Evolutionary conservation across 495 filamentous ascomycete genomes (phyloP), one percentile per base, ranked within the genome.

Genomic region (Aspergillus ostianus): DNA sequence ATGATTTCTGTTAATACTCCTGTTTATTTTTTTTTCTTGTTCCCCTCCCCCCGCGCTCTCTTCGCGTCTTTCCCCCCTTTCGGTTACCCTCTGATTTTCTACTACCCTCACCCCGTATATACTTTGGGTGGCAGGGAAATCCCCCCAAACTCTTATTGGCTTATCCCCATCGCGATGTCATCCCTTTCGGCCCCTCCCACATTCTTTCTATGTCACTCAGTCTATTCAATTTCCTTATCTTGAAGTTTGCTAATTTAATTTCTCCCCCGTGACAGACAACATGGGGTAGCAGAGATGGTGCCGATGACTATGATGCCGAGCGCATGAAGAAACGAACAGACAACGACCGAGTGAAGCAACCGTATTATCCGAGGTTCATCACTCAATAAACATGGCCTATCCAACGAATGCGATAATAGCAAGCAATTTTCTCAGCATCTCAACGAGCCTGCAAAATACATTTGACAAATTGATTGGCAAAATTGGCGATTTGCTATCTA

Each of bases 221-320:
- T n/a, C n/a, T n/a, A 8, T 32, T 32, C 29, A 8, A 32, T 10
- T 41, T 15, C 10, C 10, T 10, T 10, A 2, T 15, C 36, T 41
- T 41, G 36, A 41, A 17, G 3, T 15, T 41, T 41, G 12, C 36
- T 41, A 41, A 41, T 41, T 13, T 29, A 20, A 54, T 58, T 44
- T 47, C 44, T 58, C 29, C 17, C 15, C 21, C 9, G 13, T 48
- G 13, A 58, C 56, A 85, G 82, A 85, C 82, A 48, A 76, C 82
- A 32, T 85, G 82, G 82, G 82, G 82, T 64, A 84, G 80, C 64
- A 79, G 82, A 67, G 82, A 83, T 53, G 82, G 82, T 54, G 82
- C 82, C 27, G 82, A 85, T 62, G 79, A 81, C 46, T 82, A 82
- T 56, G 81, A 84, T 64, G 78, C 74, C 12, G 82, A 80, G 55